A percentile compares a stretch with the other conserved stretches of the same genome.
Conservation (phyloP, 352 stramenopile species). For the Globisporangium spinosum region DNA sequence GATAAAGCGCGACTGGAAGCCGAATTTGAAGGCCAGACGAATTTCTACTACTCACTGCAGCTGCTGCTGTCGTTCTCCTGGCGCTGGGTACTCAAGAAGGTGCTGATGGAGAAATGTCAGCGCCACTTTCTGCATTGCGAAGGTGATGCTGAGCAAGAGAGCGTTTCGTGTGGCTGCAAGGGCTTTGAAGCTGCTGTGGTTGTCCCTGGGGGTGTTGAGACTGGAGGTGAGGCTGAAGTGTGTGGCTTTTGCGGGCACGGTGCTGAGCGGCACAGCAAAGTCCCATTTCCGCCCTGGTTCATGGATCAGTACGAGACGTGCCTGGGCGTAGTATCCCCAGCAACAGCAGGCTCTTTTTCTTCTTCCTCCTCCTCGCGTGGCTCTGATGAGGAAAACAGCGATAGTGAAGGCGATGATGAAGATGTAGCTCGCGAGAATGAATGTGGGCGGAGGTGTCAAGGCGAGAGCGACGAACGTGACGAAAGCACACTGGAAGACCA, state of each 20-base stretch:
- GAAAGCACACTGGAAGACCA: slow-evolving; percentile 16
- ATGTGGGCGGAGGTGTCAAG: no score
- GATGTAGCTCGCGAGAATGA: not conserved
- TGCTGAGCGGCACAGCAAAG: slow-evolving; percentile 20
- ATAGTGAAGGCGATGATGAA: not conserved
- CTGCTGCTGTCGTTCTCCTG: slow-evolving; percentile 46
- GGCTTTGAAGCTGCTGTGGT: slow-evolving; percentile 32
- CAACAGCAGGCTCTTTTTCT: not conserved
- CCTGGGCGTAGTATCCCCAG: not conserved
- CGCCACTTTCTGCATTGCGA: slow-evolving; percentile 54
- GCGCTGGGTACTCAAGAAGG: slow-evolving; percentile 33
- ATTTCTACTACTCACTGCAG: slow-evolving; percentile 60
- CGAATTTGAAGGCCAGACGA: slow-evolving; percentile 63
- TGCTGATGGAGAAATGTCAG: slow-evolving; percentile 29
- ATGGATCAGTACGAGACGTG: slow-evolving; percentile 72
- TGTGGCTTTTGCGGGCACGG: slow-evolving; percentile 56
- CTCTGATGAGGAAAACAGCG: not conserved
- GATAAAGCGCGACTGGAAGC: slow-evolving; percentile 37
- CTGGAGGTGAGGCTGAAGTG: not conserved
- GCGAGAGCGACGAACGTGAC: slow-evolving; percentile 9
- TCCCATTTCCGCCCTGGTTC: slow-evolving; percentile 68
- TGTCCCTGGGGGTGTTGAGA: not conserved
- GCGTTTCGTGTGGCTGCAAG: slow-evolving; percentile 47
- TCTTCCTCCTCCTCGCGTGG: not conserved
- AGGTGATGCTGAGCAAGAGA: slow-evolving; percentile 12